Evolutionary conservation across 1,284 basidiomycete genomes (phyloP), one percentile per base, ranked within the genome.

Genomic region (Irpex lacteus): DNA sequence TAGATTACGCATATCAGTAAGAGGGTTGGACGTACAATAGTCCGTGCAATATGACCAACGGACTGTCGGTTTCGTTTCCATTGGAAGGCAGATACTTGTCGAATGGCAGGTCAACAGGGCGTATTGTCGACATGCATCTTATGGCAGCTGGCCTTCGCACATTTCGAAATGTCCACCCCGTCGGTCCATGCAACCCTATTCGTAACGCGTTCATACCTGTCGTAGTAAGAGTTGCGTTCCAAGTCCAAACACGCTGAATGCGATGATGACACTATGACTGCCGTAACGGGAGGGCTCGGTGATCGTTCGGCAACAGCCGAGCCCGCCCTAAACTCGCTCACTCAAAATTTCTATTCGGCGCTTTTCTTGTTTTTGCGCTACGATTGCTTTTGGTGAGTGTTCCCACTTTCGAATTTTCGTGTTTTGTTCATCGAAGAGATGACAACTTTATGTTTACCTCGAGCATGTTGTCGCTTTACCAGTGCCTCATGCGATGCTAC

Each of bases 21-120:
- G 7, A 21, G 15, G 7, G 6, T 19, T n/a, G 50, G 18, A 78
- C 87, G 66, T 67, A 88, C 88, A 89, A 86, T 53, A 90, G 77
- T 0, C 88, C 89, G 67, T 90, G 88, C n/a, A 89, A 74, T 54
- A 90, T 86, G 2, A 90, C 78, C 11, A 90, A 74, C 0, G 88
- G 81, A 38, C 69, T 70, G 37, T 82, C 76, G 0, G 73, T 78
- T 65, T 74, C 77, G 65, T 80, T 73, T 9, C 79, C 59, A 61
- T 79, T 70, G 18, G 73, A 67, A 44, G 85, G 82, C 44, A 80
- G 71, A 15, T 80, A 71, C 36, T 75, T 72, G 60, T 82, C 77
- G 65, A 80, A 82, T 26, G 77, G 76, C 15, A 87, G 72, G 62
- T 80, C 72, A 1, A 85, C 75, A 0, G 81, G 72, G 15, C 54